A percentile compares a stretch with the other conserved stretches of the same genome.
These are phyloP conservation scores for Malassezia dermatis DNA, from an alignment of 1,284 basidiomycete species.

Conservation along the genomic window DNA sequence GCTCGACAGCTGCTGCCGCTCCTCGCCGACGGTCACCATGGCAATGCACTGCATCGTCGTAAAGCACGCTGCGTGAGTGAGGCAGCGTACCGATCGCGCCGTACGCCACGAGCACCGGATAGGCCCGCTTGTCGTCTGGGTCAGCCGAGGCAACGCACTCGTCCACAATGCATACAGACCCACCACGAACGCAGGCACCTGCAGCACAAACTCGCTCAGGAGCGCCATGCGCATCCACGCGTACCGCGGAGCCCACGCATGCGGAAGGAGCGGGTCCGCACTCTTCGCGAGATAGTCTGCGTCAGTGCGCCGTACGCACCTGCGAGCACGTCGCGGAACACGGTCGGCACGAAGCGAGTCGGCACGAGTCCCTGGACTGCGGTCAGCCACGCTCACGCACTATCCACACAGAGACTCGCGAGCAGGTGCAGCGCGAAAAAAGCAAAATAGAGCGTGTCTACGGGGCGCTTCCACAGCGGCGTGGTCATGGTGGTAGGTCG, in stretches of 20 bases:
- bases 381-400: constrained; percentile 3
- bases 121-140: constrained; percentile 15
- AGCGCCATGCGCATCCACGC: constrained; percentile 19
- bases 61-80: constrained; percentile 4
- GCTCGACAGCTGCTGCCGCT: constrained; percentile 9
- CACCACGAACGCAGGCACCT: constrained; percentile 17
- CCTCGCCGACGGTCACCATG: constrained; percentile 14
- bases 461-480: constrained; percentile 13
- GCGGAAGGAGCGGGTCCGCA: constrained; percentile 16
- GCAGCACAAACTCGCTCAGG: constrained; percentile 17
- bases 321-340: constrained; percentile 7
- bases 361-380: constrained; percentile 18
- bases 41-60: constrained; percentile 20
- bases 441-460: constrained; percentile 15
- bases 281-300: constrained; percentile 17
- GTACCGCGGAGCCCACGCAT: constrained; percentile 13
- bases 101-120: constrained; percentile 16
- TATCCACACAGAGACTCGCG: constrained; percentile 17
- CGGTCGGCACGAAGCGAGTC: constrained; percentile 4
- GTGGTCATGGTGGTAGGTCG: background rate
- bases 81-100: constrained; percentile 10
- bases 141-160: background rate
- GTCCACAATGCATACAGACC: constrained; percentile 14
- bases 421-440: constrained; percentile 18
- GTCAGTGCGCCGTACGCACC: background rate